Evolutionary conservation across 352 stramenopile genomes (phyloP).

Genomic region (Phytophthora idaei): DNA sequence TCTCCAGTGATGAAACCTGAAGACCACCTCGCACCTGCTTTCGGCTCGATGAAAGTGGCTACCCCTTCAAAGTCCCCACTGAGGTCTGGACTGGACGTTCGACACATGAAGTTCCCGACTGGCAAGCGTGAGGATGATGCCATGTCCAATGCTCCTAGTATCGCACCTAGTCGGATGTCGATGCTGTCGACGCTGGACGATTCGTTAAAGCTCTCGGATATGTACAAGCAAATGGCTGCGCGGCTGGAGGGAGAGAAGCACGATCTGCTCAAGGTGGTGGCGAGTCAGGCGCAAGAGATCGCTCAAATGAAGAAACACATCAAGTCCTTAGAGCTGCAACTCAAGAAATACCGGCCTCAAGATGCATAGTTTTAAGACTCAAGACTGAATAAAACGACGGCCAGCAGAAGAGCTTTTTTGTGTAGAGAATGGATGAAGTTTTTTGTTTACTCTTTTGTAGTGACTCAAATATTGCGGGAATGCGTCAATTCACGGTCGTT

Average conservation of each 20-base stretch:
- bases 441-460: conserved; percentile 17
- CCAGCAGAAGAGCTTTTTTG: conserved; percentile 26
- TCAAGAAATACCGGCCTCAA: conserved; percentile 47
- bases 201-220: conserved; percentile 67
- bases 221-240: conserved; percentile 87
- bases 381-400: background rate
- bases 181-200: conserved; percentile 61
- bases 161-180: conserved; percentile 40
- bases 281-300: conserved; percentile 74
- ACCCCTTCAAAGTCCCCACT: conserved; percentile 22
- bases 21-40: conserved; percentile 20
- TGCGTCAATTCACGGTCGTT: background rate
- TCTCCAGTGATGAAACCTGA: conserved; percentile 29
- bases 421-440: conserved; percentile 42
- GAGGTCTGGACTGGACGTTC: conserved; percentile 29
- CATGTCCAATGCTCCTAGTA: conserved; percentile 38
- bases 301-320: conserved; percentile 81
- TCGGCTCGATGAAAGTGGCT: conserved; percentile 31
- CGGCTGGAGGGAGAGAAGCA: conserved; percentile 79
- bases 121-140: conserved; percentile 40
- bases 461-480: too few relatives aligned
- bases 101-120: conserved; percentile 30
- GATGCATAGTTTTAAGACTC: conserved; percentile 24
- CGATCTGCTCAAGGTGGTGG: conserved; percentile 72
- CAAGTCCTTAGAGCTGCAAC: conserved; percentile 63